Base-by-base conservation (phyloP, 139 green algal genomes). In the Auxenochlorella pyrenoidosa region DNA sequence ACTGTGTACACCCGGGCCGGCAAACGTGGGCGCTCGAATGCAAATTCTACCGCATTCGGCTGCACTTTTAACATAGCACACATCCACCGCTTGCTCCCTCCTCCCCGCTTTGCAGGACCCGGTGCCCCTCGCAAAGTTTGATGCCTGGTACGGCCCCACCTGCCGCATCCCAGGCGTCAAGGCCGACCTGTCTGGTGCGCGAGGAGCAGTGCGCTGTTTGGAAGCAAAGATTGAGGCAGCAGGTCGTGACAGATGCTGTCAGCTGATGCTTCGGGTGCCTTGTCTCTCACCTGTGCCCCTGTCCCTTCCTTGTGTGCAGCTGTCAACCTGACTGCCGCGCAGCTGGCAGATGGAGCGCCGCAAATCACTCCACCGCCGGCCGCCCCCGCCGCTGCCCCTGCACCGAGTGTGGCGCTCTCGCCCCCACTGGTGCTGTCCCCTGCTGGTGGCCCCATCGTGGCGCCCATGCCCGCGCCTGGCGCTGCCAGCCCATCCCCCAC, bases 321-420 rank as follows among this genome's bases (percentile, higher is more conserved):
- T 8, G 73, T 79, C 73, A 79, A 79, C 40, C 73, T 79, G 40
- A 59, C 73, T 79, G 73, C 73, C 5, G 73, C 73, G 1, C 22
- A 79, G 73, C 43, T 58, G 73, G 73, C 73, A 12, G 40, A 58
- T 26, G 73, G 73, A 22, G 73, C 73, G 3, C 73, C 73, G 32
- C 30, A 40, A 3, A 34, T 40, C 32, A 6, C 66, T 36, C 19
- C 66, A 21, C n/a, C 32, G 21, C 5, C 32, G 10, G 10, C 66
- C 13, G 13, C 66, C 32, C 66, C 66, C 19, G 66, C 54, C 18
- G 54, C 54, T 24, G 54, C 54, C 12, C 54, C 54, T 24, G 54
- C 54, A 13, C 54, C 66, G 16, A 63, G 54, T 13, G 10, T 28
- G 54, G 54, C 12, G 66, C 66, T 18, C 0, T 73, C 66, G 5